Evolutionary conservation across 495 filamentous ascomycete species (phyloP), one percentile per base, ranked within the genome.

Genomic region (Aspergillus funiculosus): DNA sequence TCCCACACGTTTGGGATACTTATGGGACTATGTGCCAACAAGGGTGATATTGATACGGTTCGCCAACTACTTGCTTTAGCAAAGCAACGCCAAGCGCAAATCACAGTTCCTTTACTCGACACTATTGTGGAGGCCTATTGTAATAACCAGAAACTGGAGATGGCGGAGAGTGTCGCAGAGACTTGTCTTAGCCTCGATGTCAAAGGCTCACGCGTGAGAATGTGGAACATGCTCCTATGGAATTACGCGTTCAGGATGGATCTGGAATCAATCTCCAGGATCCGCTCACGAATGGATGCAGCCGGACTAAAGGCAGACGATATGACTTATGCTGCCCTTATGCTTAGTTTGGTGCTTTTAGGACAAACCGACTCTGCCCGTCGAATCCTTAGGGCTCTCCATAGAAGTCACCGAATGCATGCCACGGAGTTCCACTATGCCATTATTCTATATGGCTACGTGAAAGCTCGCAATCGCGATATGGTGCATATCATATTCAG

Each of bases 141-240:
- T 48, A 73, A 76, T n/a, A 79, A 82, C 46, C 74, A 76, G 13
- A 61, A 73, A 11, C 60, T 81, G 31, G 53, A 68, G 25, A 61
- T 73, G 52, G 87, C 88, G 7, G 81, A 88, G 61, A 55, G 62
- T 18, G 54, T 89, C n/a, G 72, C 77, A 20, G 72, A 69, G 21
- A 62, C 65, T 1, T 64, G 66, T 40, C 44, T 71, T 29, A 48
- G 57, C 0, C 59, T 74, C 26, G 51, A 65, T 18, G 46, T 69
- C n/a, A 45, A 67, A 43, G 62, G 73, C 8, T 71, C 66, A 29
- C 67, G 69, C 26, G 80, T 81, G 11, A 60, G 68, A 35, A 79
- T 91, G 66, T 96, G 87, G 86, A 95, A 95, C 57, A 67, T 74
- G 14, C 64, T 96, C 13, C 64, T 96, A 3, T 69, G 72, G 43